Evolutionary conservation across 2,329 filamentous ascomycete genomes (phyloP), one percentile per base, ranked within the genome.

Genomic region (Cladosporium velox): DNA sequence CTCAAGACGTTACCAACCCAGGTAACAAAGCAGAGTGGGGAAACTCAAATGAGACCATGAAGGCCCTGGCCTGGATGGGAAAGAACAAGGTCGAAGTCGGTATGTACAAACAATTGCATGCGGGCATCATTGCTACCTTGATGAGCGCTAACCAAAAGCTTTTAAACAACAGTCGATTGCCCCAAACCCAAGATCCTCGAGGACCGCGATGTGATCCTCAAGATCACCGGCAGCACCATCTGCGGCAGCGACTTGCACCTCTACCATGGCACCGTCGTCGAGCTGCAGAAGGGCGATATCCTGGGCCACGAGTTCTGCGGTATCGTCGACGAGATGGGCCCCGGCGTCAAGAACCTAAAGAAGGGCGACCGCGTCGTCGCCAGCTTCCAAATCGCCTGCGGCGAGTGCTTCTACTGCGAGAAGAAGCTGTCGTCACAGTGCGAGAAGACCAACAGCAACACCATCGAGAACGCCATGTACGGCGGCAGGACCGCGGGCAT

Each of bases 351-450:
- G 59, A 79, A 79, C 8, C 71, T 83, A 65, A 75, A 80, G 71
- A 80, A 80, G 66, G 76, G 70, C 15, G 80, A 84, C 68, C 76
- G 92, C 34, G 93, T 95, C 24, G 92, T 96, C 1, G 92, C 90
- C 0, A 91, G 88, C 11, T 96, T 96, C 81, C 92, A 95, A 77
- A 95, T 96, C 74, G 91, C 92, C 10, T 86, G 82, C 69, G 83
- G 80, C 61, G 75, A 80, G 21, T 96, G 93, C 80, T 89, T 87
- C 78, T 93, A 88, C 77, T 96, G 92, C 82, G 85, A 89, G 70
- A 85, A 91, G 79, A 92, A 92, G 77, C 83, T 92, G 1, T 91
- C 88, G 0, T 92, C 90, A 18, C 89, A 92, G 73, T 96, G 92
- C 76, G 91, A 93, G 73, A 87, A 83, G 77, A 96, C 92, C 0